phyloP scores from a whole-genome alignment of 495 filamentous ascomycete genomes.

The Oidiodendron maius region DNA sequence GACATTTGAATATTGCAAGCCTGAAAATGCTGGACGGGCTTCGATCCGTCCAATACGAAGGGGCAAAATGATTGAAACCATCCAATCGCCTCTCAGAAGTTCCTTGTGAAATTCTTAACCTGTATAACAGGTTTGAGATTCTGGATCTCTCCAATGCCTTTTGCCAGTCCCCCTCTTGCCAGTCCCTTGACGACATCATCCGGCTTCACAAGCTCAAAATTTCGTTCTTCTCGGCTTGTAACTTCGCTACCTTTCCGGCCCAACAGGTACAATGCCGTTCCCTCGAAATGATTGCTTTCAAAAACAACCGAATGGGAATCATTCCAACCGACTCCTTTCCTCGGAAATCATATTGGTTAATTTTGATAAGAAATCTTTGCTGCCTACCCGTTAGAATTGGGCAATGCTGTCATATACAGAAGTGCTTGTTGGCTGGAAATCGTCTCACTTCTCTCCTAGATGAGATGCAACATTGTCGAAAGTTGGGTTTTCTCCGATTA shows the following conservation, averaged over 20 bases:
- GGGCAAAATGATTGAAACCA: conserved; percentile 31
- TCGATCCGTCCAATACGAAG: conserved; percentile 16
- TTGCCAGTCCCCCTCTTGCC: conserved; percentile 30
- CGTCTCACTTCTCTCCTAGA: conserved; percentile 27
- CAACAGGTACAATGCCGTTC: conserved; percentile 32
- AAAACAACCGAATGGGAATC: conserved; percentile 34
- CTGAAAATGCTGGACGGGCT: conserved; percentile 6
- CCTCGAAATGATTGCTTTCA: conserved; percentile 40
- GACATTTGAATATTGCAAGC: too few relatives aligned
- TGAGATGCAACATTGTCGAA: conserved; percentile 34
- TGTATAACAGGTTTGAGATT: conserved; percentile 32
- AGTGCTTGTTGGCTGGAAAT: conserved; percentile 40
- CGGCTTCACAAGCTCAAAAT: conserved; percentile 36
- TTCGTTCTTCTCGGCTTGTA: conserved; percentile 38
- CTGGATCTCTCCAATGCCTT: conserved; percentile 41
- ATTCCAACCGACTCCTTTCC: conserved; percentile 37
- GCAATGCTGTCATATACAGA: conserved; percentile 31
- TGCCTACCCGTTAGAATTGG: conserved; percentile 33
- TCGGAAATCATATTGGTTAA: conserved; percentile 34
- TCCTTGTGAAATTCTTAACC: conserved; percentile 33
- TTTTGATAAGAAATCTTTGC: conserved; percentile 33
- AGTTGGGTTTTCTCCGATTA: conserved; percentile 34
- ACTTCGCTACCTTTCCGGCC: conserved; percentile 35
- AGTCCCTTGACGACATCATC: conserved; percentile 30
- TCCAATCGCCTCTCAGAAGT: conserved; percentile 28